Conservation (phyloP, 768 basidiomycete genomes). For the Tremella yokohamensis region DNA sequence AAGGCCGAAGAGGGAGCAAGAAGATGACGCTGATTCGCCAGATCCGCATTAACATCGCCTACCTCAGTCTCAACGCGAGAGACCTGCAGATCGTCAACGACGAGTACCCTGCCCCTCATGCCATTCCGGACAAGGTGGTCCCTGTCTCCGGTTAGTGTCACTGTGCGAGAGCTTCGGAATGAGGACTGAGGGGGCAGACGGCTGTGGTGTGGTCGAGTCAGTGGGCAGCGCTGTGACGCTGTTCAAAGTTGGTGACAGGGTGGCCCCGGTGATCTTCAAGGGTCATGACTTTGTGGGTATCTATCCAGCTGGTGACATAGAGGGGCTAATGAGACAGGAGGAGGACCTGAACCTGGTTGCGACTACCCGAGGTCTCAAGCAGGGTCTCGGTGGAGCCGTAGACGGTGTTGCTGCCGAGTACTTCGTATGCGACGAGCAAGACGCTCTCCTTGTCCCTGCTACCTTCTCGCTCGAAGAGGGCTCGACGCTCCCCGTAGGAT, state of each 20-base stretch:
- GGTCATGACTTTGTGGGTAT: slow-evolving; percentile 37
- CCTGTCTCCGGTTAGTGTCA: slow-evolving; percentile 34
- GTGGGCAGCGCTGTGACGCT: slow-evolving; percentile 33
- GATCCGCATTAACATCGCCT: slow-evolving; percentile 46
- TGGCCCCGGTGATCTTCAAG: slow-evolving; percentile 34
- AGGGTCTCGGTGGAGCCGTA: slow-evolving; percentile 41
- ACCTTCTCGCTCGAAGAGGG: slow-evolving; percentile 65
- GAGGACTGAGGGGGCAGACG: slow-evolving; percentile 29
- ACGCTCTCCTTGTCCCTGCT: slow-evolving; percentile 59
- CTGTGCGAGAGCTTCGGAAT: not conserved
- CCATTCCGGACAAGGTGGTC: slow-evolving; percentile 32
- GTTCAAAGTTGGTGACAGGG: slow-evolving; percentile 42
- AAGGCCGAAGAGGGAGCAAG: not conserved
- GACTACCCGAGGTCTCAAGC: slow-evolving; percentile 15
- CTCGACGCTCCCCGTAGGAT: slow-evolving; percentile 64
- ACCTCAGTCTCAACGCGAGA: slow-evolving; percentile 45
- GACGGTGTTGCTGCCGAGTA: slow-evolving; percentile 44
- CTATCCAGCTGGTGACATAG: not conserved
- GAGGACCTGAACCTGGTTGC: slow-evolving; percentile 32
- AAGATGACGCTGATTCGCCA: slow-evolving; percentile 10
- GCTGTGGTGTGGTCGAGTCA: slow-evolving; percentile 35
- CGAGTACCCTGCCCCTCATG: slow-evolving; percentile 45
- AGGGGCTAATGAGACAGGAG: slow-evolving; percentile 18
- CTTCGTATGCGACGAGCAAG: slow-evolving; percentile 39
- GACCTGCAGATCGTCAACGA: slow-evolving; percentile 46